Conservation (phyloP, 345 rosid species). For the Arabis alpina region DNA sequence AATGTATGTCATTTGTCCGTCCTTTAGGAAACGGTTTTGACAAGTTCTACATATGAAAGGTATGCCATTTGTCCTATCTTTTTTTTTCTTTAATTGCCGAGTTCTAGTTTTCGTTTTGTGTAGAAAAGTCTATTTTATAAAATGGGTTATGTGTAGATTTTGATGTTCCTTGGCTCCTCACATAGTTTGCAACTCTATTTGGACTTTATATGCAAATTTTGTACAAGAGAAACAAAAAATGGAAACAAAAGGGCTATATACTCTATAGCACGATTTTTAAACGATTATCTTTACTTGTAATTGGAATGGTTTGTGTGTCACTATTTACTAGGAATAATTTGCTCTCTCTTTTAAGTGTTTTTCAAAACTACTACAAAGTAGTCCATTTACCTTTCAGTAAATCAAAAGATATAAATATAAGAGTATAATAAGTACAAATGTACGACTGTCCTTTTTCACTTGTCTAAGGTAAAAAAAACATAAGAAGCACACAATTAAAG, state of each 20-base stretch:
- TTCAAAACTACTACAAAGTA: background rate
- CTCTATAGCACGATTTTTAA: background rate
- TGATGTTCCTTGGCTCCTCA: no score
- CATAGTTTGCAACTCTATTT: no score
- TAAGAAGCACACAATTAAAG: slow-evolving; percentile 15
- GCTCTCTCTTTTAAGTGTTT: background rate
- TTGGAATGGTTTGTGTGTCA: background rate
- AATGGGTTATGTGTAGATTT: no score
- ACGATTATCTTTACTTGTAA: background rate
- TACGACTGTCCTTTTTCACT: slow-evolving; percentile 26
- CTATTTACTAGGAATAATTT: background rate
- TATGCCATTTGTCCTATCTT: no score
- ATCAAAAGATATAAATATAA: slow-evolving; percentile 2
- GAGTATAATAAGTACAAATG: background rate
- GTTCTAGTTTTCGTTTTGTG: no score
- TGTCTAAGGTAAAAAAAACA: slow-evolving; percentile 25
- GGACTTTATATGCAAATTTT: no score
- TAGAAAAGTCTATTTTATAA: no score
- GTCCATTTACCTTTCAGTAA: background rate
- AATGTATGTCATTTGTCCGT: no score
- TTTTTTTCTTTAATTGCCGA: no score
- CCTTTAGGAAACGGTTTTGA: no score
- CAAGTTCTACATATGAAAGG: no score
- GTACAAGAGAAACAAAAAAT: no score
- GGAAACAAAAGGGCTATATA: background rate